A percentile compares a stretch with the other conserved stretches of the same genome.
phyloP scores from a whole-genome alignment of 1,139 yeast species.

The Pichia terricola region DNA sequence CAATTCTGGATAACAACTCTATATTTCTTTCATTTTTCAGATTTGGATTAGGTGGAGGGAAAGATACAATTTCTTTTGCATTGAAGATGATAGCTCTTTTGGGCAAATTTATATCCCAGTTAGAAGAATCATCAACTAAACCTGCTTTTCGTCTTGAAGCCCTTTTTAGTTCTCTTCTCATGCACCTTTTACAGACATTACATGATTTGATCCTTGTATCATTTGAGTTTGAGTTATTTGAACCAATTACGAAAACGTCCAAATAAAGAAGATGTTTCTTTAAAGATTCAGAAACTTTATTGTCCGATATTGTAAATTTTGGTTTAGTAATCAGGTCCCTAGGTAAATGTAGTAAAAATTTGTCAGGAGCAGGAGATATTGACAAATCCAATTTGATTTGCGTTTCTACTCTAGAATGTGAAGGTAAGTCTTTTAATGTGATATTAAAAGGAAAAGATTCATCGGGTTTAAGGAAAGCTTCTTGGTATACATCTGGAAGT shows the following conservation, averaged over 20 bases:
- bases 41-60: conserved; percentile 52
- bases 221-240: conserved; percentile 1
- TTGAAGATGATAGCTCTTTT: conserved; percentile 84
- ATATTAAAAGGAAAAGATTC: conserved; percentile 47
- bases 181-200: conserved; percentile 77
- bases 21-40: conserved; percentile 31
- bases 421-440: conserved; percentile 55
- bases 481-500: conserved; percentile 25
- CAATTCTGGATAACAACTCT: conserved; percentile 77
- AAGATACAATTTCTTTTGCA: conserved; percentile 75
- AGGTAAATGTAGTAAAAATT: conserved; percentile 67
- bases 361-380: conserved; percentile 65
- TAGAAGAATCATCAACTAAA: conserved; percentile 51
- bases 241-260: conserved; percentile 59
- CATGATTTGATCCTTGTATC: conserved; percentile 30
- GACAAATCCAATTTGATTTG: conserved; percentile 72
- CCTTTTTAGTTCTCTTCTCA: conserved; percentile 84
- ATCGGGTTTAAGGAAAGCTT: conserved; percentile 23
- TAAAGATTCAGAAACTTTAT: conserved; percentile 36
- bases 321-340: conserved; percentile 82
- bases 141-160: conserved; percentile 82
- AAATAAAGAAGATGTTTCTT: conserved; percentile 46
- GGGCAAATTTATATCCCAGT: conserved; percentile 67
- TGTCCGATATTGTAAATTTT: conserved; percentile 56
- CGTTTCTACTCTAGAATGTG: conserved; percentile 85